A percentile compares a stretch with the other conserved stretches of the same genome.
Evolutionary conservation across 768 basidiomycete species (phyloP).

Genomic region (Suillus plorans): DNA sequence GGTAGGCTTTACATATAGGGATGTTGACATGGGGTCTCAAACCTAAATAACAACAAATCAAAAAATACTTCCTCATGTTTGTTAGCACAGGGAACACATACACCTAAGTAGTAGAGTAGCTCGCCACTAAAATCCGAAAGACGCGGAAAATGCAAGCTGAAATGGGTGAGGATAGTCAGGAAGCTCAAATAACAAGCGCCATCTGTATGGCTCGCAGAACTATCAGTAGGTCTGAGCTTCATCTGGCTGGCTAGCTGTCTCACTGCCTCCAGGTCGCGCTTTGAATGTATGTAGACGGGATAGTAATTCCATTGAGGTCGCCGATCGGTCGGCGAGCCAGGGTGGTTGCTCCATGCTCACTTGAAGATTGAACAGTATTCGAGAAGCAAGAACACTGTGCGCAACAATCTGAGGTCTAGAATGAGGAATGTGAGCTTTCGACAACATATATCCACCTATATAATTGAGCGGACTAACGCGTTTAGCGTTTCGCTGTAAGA

Average conservation of each 20-base stretch:
- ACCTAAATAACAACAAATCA: too few relatives aligned
- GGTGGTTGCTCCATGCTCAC: neutral
- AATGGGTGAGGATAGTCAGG: neutral
- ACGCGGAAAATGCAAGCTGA: neutral
- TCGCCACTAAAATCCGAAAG: neutral
- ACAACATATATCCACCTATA: neutral
- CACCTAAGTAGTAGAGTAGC: neutral
- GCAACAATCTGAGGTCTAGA: slow-evolving; percentile 2
- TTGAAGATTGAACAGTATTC: slow-evolving; percentile 6
- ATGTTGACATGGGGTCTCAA: neutral
- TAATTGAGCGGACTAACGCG: too few relatives aligned
- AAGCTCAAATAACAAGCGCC: neutral
- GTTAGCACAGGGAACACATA: neutral
- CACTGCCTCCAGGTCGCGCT: neutral
- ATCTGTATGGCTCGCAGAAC: neutral
- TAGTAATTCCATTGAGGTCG: neutral
- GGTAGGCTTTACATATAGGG: neutral
- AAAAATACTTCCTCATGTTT: neutral
- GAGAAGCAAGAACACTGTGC: slow-evolving; percentile 8
- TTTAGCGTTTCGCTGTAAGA: too few relatives aligned
- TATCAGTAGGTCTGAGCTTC: neutral
- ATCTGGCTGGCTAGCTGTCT: neutral
- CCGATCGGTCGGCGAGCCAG: neutral
- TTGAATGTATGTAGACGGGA: neutral
- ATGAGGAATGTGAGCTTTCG: neutral